These are phyloP conservation scores for Xylaria nigripes DNA, from an alignment of 495 filamentous ascomycete genomes.

Conservation along the genomic window DNA sequence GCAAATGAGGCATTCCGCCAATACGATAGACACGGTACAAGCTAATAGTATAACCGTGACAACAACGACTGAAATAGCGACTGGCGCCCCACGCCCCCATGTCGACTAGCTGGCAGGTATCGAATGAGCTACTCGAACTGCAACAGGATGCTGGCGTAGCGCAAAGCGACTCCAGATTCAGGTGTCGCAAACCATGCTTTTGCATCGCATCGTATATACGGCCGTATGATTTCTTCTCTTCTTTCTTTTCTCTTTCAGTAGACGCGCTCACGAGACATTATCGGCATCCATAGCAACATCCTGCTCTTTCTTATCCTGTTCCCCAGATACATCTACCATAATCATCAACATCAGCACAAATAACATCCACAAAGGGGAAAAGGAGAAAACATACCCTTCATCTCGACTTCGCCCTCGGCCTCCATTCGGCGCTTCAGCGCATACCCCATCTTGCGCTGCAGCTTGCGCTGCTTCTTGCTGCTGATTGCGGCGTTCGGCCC, in stretches of 20 bases:
- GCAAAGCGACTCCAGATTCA: too few relatives aligned
- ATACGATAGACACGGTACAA: neutral
- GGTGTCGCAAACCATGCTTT: too few relatives aligned
- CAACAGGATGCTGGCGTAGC: too few relatives aligned
- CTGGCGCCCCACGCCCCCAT: neutral
- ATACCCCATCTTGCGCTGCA: conserved; percentile 33
- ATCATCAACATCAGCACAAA: neutral
- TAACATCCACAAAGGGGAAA: too few relatives aligned
- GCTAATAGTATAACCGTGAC: neutral
- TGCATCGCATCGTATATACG: too few relatives aligned
- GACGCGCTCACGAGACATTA: conserved; percentile 12
- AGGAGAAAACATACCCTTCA: conserved; percentile 30
- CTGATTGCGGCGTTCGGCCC: conserved; percentile 33
- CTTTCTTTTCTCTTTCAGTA: neutral
- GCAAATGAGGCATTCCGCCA: neutral
- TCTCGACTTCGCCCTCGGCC: conserved; percentile 31
- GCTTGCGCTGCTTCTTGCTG: conserved; percentile 37
- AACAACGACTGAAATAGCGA: neutral
- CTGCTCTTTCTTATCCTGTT: neutral
- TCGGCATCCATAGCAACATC: conserved; percentile 20
- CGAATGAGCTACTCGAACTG: too few relatives aligned
- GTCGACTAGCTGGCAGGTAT: neutral
- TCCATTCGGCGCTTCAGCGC: conserved; percentile 36
- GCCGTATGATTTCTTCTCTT: neutral
- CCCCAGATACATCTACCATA: conserved; percentile 9